Conservation (phyloP, 441 rosid genomes). For the Raphanus hybrid region DNA sequence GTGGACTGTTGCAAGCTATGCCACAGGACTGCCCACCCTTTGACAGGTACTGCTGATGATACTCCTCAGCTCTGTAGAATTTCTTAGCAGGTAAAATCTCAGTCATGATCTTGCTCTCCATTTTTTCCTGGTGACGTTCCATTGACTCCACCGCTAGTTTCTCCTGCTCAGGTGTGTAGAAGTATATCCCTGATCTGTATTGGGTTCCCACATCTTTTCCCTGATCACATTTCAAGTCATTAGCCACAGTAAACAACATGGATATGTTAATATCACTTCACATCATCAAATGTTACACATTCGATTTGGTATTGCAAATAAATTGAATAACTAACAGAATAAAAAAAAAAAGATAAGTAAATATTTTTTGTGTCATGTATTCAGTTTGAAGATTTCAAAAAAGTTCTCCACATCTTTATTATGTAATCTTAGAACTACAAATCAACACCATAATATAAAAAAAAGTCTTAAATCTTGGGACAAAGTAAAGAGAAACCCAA, state of each 20-base stretch:
- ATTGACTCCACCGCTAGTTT: neutral
- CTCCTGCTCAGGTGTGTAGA: neutral
- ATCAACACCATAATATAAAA: neutral
- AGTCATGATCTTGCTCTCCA: neutral
- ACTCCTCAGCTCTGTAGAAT: conserved; percentile 83
- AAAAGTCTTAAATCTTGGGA: conserved; percentile 11
- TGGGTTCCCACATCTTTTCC: conserved; percentile 85
- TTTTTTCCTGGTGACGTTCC: neutral
- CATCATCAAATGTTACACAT: neutral
- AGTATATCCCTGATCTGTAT: conserved; percentile 48
- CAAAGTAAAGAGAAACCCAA: too few relatives aligned
- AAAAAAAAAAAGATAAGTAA: neutral
- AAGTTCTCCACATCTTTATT: neutral
- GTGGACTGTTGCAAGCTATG: neutral
- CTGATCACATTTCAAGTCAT: conserved; percentile 21
- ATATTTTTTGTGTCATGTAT: neutral
- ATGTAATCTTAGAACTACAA: conserved; percentile 9
- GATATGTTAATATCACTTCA: neutral
- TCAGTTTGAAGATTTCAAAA: neutral
- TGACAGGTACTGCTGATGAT: conserved; percentile 85
- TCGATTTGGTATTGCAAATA: neutral
- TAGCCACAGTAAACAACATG: neutral
- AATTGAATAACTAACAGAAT: neutral
- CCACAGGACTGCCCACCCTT: conserved; percentile 66
- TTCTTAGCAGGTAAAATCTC: conserved; percentile 77